phyloP scores from a whole-genome alignment of 495 filamentous ascomycete species.

The Oleoguttula mirabilis region DNA sequence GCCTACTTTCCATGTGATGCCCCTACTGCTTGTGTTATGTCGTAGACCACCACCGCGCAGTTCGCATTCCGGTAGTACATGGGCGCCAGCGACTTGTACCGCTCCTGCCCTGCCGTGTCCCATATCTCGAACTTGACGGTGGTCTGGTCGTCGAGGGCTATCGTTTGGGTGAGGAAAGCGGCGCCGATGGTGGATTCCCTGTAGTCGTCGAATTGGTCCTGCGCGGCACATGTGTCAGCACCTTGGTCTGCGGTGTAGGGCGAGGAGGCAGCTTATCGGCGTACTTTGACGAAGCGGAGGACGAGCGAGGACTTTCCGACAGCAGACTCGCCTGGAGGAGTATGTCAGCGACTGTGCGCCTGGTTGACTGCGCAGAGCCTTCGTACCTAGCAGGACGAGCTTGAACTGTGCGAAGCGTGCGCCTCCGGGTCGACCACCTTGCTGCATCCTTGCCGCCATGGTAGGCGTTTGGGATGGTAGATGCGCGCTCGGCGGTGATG shows the following conservation, averaged over 20 bases:
- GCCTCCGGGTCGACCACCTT: constrained; percentile 61
- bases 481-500: too few relatives aligned
- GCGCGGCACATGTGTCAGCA: too few relatives aligned
- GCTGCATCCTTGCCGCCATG: constrained; percentile 73
- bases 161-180: constrained; percentile 96
- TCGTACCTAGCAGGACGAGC: constrained; percentile 80
- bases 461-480: too few relatives aligned
- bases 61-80: constrained; percentile 99
- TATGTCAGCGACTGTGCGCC: constrained; percentile 32
- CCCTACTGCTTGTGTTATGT: constrained; percentile 91
- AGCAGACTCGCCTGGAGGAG: constrained; percentile 82
- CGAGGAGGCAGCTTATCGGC: too few relatives aligned
- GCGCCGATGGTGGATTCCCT: constrained; percentile 98
- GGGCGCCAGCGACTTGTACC: constrained; percentile 94
- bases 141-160: constrained; percentile 90
- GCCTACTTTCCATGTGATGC: background rate
- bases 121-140: constrained; percentile 99
- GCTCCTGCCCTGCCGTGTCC: constrained; percentile 96
- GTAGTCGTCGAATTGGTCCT: constrained; percentile 99
- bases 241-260: too few relatives aligned
- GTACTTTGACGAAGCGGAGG: constrained; percentile 92
- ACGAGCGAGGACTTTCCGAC: constrained; percentile 99
- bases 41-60: constrained; percentile 97
- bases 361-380: too few relatives aligned
- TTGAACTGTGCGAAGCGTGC: constrained; percentile 96